Base-by-base conservation (phyloP, 495 filamentous ascomycete species). In the Lophiostoma macrostomum region DNA sequence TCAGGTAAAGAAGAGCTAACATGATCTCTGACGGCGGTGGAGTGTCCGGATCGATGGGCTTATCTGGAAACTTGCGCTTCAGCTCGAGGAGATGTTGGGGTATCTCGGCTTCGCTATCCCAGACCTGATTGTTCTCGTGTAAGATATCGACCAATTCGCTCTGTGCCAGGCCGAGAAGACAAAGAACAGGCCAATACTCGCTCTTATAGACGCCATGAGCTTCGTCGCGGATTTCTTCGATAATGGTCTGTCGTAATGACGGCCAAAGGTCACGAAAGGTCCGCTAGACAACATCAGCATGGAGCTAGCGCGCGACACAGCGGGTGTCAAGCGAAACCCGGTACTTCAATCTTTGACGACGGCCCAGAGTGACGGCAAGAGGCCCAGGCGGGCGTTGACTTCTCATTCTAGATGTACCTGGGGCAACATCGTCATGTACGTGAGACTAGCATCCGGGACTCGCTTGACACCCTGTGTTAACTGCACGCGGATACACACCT, bases 1-100 rank as follows among this genome's bases (percentile, higher is more conserved):
- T 25, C 30, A 54, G 31, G 30, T 37, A 54, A 14, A 28, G 30
- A n/a, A 47, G 14, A 18, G 50, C 50, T 24, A 39, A 36, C 12
- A 38, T 20, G 6, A 54, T 10, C 6, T 24, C 50, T 7, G n/a
- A 3, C 10, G 50, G 50, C n/a, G 50, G 50, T 1, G 41, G 40
- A 1, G 20, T 38, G 19, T 45, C 39, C 1, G 50, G 50, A 18
- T 54, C 40, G 20, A 54, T 50, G 1, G 40, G 18, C 4, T 54
- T n/a, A 22, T 54, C 31, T 3, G 41, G 50, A 14, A 27, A 42
- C 38, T 28, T 1, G 3, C 3, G 4, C 18, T 46, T 54, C 7
- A 54, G 31, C 3, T 40, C 22, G 10, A 23, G 24, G 18, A 43
- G 22, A 23, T 53, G 28, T 19, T 4, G n/a, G 1, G 49, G 29